Percentiles rank a stretch among this genome's conserved stretches.
Evolutionary conservation across 2,329 filamentous ascomycete genomes (phyloP).

Genomic region (Paecilomyces formosus): DNA sequence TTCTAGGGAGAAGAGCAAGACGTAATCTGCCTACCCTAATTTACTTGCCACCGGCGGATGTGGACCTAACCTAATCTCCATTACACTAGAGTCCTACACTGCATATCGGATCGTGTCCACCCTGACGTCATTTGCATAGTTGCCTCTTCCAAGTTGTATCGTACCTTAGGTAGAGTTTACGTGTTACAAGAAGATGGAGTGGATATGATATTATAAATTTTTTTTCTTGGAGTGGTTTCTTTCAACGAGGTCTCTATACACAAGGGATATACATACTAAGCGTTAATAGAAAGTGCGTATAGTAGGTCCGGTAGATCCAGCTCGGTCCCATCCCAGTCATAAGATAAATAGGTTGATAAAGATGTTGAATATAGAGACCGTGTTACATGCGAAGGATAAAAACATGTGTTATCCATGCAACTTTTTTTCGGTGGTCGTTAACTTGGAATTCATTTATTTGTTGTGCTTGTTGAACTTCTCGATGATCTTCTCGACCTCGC

Average conservation of each 20-base stretch:
- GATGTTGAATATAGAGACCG: background rate
- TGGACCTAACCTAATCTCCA: too few relatives aligned
- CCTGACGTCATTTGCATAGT: background rate
- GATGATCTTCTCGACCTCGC: conserved; percentile 95
- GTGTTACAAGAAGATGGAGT: too few relatives aligned
- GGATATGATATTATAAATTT: background rate
- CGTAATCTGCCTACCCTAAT: too few relatives aligned
- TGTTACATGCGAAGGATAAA: background rate
- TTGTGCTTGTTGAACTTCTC: conserved; percentile 57
- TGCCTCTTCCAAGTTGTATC: background rate
- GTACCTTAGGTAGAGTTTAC: too few relatives aligned
- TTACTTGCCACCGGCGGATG: too few relatives aligned
- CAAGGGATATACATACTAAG: background rate
- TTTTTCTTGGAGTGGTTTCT: background rate
- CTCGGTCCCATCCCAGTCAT: background rate
- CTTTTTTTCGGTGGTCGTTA: background rate
- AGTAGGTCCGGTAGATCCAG: background rate
- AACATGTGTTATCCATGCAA: background rate
- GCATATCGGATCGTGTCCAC: too few relatives aligned
- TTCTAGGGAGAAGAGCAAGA: too few relatives aligned
- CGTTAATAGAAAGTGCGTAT: background rate
- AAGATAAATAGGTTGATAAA: background rate
- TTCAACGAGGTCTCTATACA: background rate
- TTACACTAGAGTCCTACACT: too few relatives aligned
- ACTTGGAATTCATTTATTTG: conserved; percentile 8